Base-by-base conservation (phyloP, 345 rosid genomes). In the Salix udensis region DNA sequence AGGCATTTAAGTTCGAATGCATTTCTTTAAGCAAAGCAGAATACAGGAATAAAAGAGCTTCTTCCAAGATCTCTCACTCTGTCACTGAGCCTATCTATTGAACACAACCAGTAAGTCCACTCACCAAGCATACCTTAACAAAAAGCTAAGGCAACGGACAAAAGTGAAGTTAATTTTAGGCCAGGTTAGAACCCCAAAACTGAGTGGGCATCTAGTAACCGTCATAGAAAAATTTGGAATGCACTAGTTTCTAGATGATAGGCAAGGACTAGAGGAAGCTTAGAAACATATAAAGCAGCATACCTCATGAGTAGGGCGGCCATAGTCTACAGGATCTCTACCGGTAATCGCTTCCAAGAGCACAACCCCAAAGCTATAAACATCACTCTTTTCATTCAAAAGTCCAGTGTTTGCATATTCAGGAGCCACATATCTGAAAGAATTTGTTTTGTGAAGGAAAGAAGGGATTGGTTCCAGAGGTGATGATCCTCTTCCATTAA, bases 371-470 rank as follows among this genome's bases (percentile, higher is more conserved):
- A 89, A 94, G 86, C 99, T 96, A 83, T 94, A 96, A 68, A 96
- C 99, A 84, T 96, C 99, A 30, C 99, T 96, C 81, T 96, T 96
- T 85, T 96, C 99, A 77, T 96, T 96, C 84, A 96, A 77, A 76
- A 96, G 97, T 65, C 99, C 99, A 7, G 97, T 90, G 76, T 96
- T 94, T 70, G 99, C 99, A 79, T 96, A 96, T 83, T 96, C 99
- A 24, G 99, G 99, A 78, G 99, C 99, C 68, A 96, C 99, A 46
- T 96, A 96, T 28, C 98, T 96, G 91, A 39, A 65, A 76, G 36
- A 70, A 66, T 53, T 76, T 14, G 68, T 23, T 61, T 74, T 61
- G 37, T 48, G 26, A 68, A 50, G 72, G 58, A 9, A 60, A 68
- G 31, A 60, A 46, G 37, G 48, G 74, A 46, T 46, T 15, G 26